Evolutionary conservation across 768 basidiomycete genomes (phyloP).

Genomic region (Kwoniella pini): DNA sequence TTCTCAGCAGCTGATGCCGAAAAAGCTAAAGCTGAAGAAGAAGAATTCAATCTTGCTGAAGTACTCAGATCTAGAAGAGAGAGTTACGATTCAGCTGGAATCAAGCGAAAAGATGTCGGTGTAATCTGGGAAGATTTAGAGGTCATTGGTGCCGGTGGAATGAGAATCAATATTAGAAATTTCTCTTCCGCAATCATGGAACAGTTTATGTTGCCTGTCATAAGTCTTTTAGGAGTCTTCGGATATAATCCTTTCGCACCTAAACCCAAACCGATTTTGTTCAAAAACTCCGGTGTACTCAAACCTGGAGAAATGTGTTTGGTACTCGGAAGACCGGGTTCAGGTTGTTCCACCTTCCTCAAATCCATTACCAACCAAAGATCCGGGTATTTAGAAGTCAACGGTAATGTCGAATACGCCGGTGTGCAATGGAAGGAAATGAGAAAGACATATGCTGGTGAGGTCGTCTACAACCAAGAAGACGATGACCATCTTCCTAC

Average conservation of each 20-base stretch:
- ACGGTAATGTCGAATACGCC: constrained; percentile 75
- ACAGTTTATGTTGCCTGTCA: constrained; percentile 63
- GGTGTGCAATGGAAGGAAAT: constrained; percentile 70
- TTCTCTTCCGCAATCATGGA: constrained; percentile 57
- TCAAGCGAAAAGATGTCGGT: constrained; percentile 56
- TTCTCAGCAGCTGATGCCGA: constrained; percentile 37
- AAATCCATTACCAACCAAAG: constrained; percentile 78
- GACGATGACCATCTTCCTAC: constrained; percentile 85
- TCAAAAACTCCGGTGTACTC: constrained; percentile 63
- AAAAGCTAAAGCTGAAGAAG: constrained; percentile 43
- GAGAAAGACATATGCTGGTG: constrained; percentile 63
- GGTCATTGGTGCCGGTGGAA: constrained; percentile 56
- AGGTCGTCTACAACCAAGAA: constrained; percentile 62
- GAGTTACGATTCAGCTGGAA: constrained; percentile 51
- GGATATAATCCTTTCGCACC: constrained; percentile 60
- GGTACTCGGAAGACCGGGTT: constrained; percentile 80
- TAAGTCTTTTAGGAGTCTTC: constrained; percentile 61
- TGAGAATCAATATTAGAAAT: constrained; percentile 56
- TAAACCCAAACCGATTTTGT: constrained; percentile 62
- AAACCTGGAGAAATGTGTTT: constrained; percentile 68
- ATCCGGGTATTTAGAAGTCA: constrained; percentile 66
- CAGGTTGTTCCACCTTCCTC: constrained; percentile 81
- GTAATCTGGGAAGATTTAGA: constrained; percentile 50
- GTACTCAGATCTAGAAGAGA: constrained; percentile 38
- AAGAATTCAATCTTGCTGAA: constrained; percentile 54